Evolutionary conservation across 805 yeast genomes (phyloP), one percentile per base, ranked within the genome.

Genomic region (Trichomonascus vanleenenianus): DNA sequence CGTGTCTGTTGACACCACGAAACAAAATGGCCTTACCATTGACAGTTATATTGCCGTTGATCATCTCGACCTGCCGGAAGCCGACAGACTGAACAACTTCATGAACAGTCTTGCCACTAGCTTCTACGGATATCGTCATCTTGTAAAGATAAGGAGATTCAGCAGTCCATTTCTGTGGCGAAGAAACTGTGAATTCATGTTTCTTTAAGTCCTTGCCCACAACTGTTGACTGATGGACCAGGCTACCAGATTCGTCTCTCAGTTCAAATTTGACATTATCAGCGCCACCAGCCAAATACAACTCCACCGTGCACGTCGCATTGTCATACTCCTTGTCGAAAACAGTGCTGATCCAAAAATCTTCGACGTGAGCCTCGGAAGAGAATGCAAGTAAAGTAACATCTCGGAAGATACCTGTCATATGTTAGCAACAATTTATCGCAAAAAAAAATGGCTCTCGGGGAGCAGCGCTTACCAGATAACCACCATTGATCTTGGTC

Each of bases 401-500:
- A 48, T 65, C 68, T 45, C 69, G 56, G 47, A 61, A 65, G 12
- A 65, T 64, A n/a, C 47, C 45, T 30, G 40, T 30, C 33, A 3
- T 18, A 5, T 3, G 32, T 12, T 38, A 27, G 40, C 9, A 19
- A 15, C 18, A n/a, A 16, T n/a, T 38, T 15, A 9, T 37, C 6
- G 6, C 15, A 19, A 37, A 9, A 34, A 9, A 30, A 30, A 9
- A 30, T 30, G 8, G 31, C 31, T 30, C n/a, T n/a, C n/a, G n/a
- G n/a, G n/a, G n/a, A n/a, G n/a, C n/a, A n/a, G 5, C 34, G 10
- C 37, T 34, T 34, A 37, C 66, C 67, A 33, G 65, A 60, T 20
- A 64, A 48, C 65, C 67, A 63, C 67, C 68, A 64, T 48, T 62
- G 66, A 48, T 64, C 68, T 45, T 64, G 68, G 44, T 63, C 68